Base-by-base conservation (phyloP, 1,139 yeast genomes). In the Saccharomyces uvarum region DNA sequence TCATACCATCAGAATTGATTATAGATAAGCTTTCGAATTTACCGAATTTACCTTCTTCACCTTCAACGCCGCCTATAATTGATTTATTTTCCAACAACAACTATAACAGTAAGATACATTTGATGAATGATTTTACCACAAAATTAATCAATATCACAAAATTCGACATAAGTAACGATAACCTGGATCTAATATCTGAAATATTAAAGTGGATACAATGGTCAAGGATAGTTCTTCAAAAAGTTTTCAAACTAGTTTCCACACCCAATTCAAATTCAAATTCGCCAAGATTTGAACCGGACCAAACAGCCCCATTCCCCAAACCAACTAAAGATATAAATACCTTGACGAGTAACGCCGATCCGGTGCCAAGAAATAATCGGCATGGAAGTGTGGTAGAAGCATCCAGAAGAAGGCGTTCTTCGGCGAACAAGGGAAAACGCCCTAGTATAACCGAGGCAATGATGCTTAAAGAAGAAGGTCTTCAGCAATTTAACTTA, bases 401-500 rank as follows among this genome's bases (percentile, higher is more conserved):
- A 41, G 46, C 55, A 19, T 24, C 53, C 2, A 42, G 58, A 13
- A 59, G 60, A 48, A 60, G 64, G 50, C 63, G 70, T 53, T 57
- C 69, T 26, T 63, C 66, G 21, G 63, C 68, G 7, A 61, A 60
- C 42, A 61, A 63, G 29, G 58, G 56, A 21, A 63, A 64, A 38
- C 61, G 69, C 47, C 66, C 71, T 4, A 67, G 69, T 49, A 53
- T 66, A 16, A 59, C 65, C 2, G 71, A 67, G 28, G 57, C 70
- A 1, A 59, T 61, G 8, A 66, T 68, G 62, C 54, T 69, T 11
- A 66, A 63, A 51, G 71, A 69, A 47, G 70, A 68, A 55, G 71
- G 70, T 4, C 51, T 69, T 14, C 70, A 65, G 44, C 70, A 69
- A 49, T 66, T 62, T 44, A 66, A 63, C 51, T 56, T 70, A 38